Percentiles rank a stretch among this genome's conserved stretches.
Conservation (phyloP, 441 rosid genomes). For the Mallotus repandus region DNA sequence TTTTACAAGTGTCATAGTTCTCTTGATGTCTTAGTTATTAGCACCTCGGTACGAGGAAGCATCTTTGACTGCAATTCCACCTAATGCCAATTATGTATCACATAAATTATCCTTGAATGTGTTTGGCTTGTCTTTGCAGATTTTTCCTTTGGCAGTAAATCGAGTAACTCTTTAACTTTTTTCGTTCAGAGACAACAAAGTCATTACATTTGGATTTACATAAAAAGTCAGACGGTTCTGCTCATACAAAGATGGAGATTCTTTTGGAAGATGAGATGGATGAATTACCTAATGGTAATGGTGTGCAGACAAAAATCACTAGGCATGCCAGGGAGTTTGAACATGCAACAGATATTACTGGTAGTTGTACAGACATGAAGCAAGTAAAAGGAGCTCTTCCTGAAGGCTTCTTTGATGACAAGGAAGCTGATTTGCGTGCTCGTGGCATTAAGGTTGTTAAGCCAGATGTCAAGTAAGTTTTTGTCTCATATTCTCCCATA, state of each 20-base stretch:
- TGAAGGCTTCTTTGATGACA: constrained; percentile 84
- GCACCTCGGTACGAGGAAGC: not conserved
- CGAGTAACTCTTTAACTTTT: not conserved
- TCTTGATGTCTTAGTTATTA: not conserved
- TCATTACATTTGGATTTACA: constrained; percentile 25
- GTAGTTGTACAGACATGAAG: constrained; percentile 39
- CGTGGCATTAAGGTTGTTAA: constrained; percentile 90
- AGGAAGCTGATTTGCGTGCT: constrained; percentile 95
- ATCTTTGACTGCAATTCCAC: not conserved
- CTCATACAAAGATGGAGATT: constrained; percentile 25
- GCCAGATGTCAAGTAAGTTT: constrained; percentile 87
- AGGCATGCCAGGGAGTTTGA: constrained; percentile 38
- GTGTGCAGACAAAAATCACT: constrained; percentile 20
- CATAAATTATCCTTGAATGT: constrained; percentile 1
- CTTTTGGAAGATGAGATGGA: constrained; percentile 28
- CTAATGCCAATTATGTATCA: not conserved
- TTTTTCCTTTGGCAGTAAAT: not conserved
- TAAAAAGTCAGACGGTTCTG: constrained; percentile 24
- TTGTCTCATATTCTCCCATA: not conserved
- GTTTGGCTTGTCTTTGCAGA: not conserved
- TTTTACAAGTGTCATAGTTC: not conserved
- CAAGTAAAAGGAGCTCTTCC: constrained; percentile 71
- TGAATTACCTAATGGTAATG: constrained; percentile 28
- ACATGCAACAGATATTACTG: constrained; percentile 25
- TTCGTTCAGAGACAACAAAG: constrained; percentile 24